phyloP scores from a whole-genome alignment of 495 filamentous ascomycete species.

The Darksidea phi region DNA sequence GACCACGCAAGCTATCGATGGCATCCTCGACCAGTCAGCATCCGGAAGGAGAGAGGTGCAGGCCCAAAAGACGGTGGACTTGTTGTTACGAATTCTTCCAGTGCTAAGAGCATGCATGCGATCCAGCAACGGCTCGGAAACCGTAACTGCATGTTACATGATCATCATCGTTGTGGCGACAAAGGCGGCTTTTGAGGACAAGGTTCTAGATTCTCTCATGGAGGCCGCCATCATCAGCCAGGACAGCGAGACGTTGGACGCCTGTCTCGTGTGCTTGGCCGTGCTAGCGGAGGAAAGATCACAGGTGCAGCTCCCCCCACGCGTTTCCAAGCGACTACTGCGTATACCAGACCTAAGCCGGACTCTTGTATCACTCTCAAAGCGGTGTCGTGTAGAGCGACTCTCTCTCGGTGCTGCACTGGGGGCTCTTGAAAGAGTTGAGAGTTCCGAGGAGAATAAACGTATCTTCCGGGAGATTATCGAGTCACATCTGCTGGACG shows the following conservation, averaged over 20 bases:
- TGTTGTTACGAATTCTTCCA: slow-evolving; percentile 71
- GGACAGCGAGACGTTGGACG: slow-evolving; percentile 64
- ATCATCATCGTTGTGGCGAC: slow-evolving; percentile 78
- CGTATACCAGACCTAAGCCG: slow-evolving; percentile 55
- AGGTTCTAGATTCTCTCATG: slow-evolving; percentile 76
- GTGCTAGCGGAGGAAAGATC: slow-evolving; percentile 74
- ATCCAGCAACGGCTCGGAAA: slow-evolving; percentile 68
- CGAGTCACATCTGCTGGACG: slow-evolving; percentile 57
- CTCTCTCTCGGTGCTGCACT: slow-evolving; percentile 70
- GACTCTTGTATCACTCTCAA: slow-evolving; percentile 60
- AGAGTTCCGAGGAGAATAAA: slow-evolving; percentile 5
- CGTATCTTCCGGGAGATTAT: slow-evolving; percentile 61
- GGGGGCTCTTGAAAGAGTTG: slow-evolving; percentile 53
- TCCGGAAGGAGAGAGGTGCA: slow-evolving; percentile 66
- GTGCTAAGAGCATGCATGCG: slow-evolving; percentile 71
- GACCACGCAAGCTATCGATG: slow-evolving; percentile 74
- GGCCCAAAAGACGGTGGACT: slow-evolving; percentile 60
- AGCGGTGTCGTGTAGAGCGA: slow-evolving; percentile 66
- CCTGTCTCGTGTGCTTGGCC: slow-evolving; percentile 77
- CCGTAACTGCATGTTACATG: slow-evolving; percentile 87
- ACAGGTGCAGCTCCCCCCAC: slow-evolving; percentile 54
- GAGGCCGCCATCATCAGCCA: slow-evolving; percentile 75
- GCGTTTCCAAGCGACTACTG: slow-evolving; percentile 66
- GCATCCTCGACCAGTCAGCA: slow-evolving; percentile 70
- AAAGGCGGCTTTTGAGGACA: slow-evolving; percentile 73